Evolutionary conservation across 179 eudicot genomes (phyloP), one percentile per base, ranked within the genome.

Genomic region (Silene coronaria): DNA sequence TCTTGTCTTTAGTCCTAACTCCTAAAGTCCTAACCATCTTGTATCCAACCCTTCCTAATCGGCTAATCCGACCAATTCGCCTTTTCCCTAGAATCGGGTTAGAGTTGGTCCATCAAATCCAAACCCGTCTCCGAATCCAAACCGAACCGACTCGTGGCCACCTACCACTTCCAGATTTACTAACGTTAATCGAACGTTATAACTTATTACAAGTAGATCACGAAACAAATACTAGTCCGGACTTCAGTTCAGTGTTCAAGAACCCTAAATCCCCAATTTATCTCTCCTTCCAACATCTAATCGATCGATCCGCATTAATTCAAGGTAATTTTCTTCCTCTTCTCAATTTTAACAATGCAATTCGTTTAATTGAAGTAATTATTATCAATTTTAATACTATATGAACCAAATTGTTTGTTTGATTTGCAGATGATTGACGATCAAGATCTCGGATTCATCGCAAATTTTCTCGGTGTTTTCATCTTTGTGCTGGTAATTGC

Each of bases 371-470:
- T 38, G 13, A 34, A 34, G 12, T 11, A 2, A 38, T 23, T 68
- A 22, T 3, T 22, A 4, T 2, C 24, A 4, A 68, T 4, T 2
- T 6, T 63, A 7, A 14, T 28, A 14, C 8, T 27, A 0, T 12
- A 0, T 19, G 14, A 60, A 9, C 30, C 14, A 6, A 22, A 1
- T 42, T 42, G 48, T 51, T 73, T 48, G 36, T 73, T 57, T 45
- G 30, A 46, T 23, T 67, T 67, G 80, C 86, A 84, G 87, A 82
- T 82, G 86, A 74, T 82, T 65, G 87, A 87, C 45, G 91, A 90
- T 76, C 94, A 90, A 83, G 92, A 90, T 78, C 87, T 90, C 30
- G 95, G 95, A 4, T 90, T 90, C 80, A 79, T 88, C 61, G 92
- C 92, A 76, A 90, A 88, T 77, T 88, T 89, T 67, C 90, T 90